Evolutionary conservation across 2,329 filamentous ascomycete genomes (phyloP).

Genomic region (Verticillium nubilum): DNA sequence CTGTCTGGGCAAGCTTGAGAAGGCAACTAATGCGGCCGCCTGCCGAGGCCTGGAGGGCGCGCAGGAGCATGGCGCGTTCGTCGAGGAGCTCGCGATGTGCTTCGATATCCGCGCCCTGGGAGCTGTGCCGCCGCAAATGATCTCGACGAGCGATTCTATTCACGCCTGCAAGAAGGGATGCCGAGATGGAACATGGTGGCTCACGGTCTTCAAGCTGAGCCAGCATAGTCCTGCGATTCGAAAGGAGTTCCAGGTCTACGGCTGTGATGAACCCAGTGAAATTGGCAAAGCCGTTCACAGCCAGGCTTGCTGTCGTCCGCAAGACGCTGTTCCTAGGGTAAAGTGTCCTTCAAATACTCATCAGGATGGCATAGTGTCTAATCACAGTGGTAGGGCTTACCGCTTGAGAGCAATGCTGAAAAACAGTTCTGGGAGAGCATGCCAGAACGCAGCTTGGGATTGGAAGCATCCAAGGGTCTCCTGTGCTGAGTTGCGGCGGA

Average conservation of each 20-base stretch:
- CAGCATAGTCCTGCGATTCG: not conserved
- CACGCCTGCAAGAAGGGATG: conserved; percentile 40
- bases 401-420: conserved; percentile 24
- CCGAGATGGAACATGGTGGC: conserved; percentile 34
- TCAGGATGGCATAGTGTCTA: not conserved
- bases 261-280: not conserved
- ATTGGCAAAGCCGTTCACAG: not conserved
- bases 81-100: conserved; percentile 16
- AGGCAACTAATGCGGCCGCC: conserved; percentile 38
- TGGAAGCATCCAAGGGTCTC: not conserved
- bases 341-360: not conserved
- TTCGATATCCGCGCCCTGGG: conserved; percentile 17
- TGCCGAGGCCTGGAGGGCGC: conserved; percentile 31
- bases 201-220: conserved; percentile 19
- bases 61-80: conserved; percentile 29
- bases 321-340: not conserved
- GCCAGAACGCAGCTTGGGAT: conserved; percentile 45
- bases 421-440: conserved; percentile 44
- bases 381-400: not conserved
- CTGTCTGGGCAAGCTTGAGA: conserved; percentile 32
- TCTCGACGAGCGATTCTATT: conserved; percentile 17
- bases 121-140: conserved; percentile 14
- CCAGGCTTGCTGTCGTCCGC: not conserved
- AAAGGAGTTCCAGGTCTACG: not conserved
- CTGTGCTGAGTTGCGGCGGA: not conserved